A percentile compares a stretch with the other conserved stretches of the same genome.
phyloP scores from a whole-genome alignment of 2,329 filamentous ascomycete species.

The Setomelanomma holmii region DNA sequence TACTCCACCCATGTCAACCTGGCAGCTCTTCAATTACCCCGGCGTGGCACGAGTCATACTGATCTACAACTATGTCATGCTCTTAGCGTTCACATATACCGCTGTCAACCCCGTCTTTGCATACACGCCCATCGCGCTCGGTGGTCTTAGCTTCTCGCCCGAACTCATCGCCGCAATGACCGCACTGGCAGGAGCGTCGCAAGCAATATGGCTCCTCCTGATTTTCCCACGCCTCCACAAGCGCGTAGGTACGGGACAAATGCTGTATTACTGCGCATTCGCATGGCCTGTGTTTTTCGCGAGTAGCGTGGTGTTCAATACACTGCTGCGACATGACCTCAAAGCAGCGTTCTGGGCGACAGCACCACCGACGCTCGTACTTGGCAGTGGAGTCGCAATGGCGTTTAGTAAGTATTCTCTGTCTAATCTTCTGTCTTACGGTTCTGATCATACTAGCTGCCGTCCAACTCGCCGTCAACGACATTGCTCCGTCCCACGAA shows the following conservation, averaged over 20 bases:
- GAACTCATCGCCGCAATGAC: conserved; percentile 72
- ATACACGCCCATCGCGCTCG: conserved; percentile 67
- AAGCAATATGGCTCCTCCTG: conserved; percentile 75
- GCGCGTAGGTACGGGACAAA: conserved; percentile 69
- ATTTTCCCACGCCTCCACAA: conserved; percentile 73
- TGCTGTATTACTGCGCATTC: conserved; percentile 65
- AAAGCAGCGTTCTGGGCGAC: conserved; percentile 65
- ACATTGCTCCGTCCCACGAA: conserved; percentile 69
- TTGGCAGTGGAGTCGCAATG: conserved; percentile 72
- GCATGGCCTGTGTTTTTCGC: conserved; percentile 71
- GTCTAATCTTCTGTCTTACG: background rate
- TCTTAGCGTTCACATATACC: conserved; percentile 75
- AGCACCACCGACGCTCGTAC: conserved; percentile 52
- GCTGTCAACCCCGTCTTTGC: conserved; percentile 73
- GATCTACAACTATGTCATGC: conserved; percentile 69
- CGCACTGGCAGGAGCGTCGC: conserved; percentile 67
- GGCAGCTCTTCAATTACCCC: conserved; percentile 66
- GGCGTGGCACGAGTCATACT: conserved; percentile 72
- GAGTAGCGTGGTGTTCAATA: conserved; percentile 61
- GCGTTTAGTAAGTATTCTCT: conserved; percentile 61
- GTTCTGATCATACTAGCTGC: conserved; percentile 52
- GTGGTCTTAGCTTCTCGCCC: conserved; percentile 70
- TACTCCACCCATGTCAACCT: conserved; percentile 53
- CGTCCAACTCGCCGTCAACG: conserved; percentile 76
- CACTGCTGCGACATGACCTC: conserved; percentile 60